Conservation (phyloP, 2,329 filamentous ascomycete genomes). For the Dactylonectria estremocensis region DNA sequence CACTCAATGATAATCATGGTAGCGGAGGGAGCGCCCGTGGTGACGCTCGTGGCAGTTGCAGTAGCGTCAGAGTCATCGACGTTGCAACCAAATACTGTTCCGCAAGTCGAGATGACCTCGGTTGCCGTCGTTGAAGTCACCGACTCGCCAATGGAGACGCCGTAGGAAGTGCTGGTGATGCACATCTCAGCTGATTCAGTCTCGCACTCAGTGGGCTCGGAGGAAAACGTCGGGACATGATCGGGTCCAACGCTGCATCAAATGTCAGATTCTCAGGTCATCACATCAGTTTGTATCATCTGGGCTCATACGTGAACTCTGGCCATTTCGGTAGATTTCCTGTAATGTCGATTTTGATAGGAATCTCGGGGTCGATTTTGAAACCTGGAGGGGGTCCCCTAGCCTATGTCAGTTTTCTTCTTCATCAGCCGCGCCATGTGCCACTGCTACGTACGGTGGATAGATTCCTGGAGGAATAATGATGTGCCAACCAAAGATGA, state of each 20-base stretch:
- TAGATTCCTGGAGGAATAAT: neutral
- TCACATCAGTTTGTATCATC: too few relatives aligned
- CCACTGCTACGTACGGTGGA: neutral
- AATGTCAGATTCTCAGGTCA: too few relatives aligned
- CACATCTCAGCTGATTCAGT: slow-evolving; percentile 13
- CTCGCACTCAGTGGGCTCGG: neutral
- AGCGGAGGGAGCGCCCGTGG: neutral
- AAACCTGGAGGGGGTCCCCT: slow-evolving; percentile 5
- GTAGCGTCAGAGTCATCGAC: neutral
- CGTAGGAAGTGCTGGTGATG: neutral
- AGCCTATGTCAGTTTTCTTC: neutral
- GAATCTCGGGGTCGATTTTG: neutral
- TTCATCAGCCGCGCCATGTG: too few relatives aligned
- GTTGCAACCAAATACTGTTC: slow-evolving; percentile 4
- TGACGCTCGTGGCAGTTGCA: neutral
- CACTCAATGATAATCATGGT: neutral
- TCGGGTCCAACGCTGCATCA: neutral
- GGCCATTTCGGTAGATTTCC: neutral
- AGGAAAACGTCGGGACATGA: neutral
- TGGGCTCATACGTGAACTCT: neutral
- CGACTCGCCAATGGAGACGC: neutral
- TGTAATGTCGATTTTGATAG: neutral
- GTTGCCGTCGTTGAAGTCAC: neutral
- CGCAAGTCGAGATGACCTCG: neutral
- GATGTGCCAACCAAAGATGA: slow-evolving; percentile 2